phyloP scores from a whole-genome alignment of 208 protist genomes.

The Acanthamoeba healyi region DNA sequence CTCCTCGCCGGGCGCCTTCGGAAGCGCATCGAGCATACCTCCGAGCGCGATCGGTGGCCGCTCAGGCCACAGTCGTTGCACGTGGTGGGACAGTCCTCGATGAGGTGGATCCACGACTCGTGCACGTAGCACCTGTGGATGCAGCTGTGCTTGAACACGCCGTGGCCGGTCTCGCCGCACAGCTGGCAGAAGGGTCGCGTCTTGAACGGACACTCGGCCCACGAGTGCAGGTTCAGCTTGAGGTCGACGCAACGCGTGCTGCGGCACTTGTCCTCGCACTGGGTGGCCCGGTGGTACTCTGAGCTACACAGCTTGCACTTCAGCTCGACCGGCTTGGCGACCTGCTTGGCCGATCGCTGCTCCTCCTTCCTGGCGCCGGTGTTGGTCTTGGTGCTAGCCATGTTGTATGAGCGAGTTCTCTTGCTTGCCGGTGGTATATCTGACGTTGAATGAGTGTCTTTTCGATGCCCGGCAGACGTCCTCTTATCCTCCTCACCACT shows the following conservation, averaged over 20 bases:
- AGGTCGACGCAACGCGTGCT: not conserved
- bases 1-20: not conserved
- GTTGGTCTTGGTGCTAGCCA: not conserved
- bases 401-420: too few species aligned
- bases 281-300: not conserved
- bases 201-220: conserved; percentile 22
- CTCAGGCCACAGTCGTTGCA: not conserved
- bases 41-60: not conserved
- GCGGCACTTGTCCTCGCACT: not conserved
- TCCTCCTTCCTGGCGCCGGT: not conserved
- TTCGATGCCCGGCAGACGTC: too few species aligned
- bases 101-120: not conserved
- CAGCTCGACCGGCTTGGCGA: not conserved
- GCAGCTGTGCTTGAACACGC: not conserved
- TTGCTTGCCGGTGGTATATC: too few species aligned
- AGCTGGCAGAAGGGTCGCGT: conserved; percentile 7
- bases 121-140: conserved; percentile 20
- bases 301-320: not conserved
- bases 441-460: too few species aligned
- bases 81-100: not conserved
- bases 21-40: not conserved
- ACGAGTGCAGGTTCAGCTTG: not conserved
- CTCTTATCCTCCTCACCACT: too few species aligned
- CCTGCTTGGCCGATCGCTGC: not conserved
- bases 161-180: conserved; percentile 22